These are phyloP conservation scores for Daldinia grandis DNA, from an alignment of 495 filamentous ascomycete species.

Conservation along the genomic window DNA sequence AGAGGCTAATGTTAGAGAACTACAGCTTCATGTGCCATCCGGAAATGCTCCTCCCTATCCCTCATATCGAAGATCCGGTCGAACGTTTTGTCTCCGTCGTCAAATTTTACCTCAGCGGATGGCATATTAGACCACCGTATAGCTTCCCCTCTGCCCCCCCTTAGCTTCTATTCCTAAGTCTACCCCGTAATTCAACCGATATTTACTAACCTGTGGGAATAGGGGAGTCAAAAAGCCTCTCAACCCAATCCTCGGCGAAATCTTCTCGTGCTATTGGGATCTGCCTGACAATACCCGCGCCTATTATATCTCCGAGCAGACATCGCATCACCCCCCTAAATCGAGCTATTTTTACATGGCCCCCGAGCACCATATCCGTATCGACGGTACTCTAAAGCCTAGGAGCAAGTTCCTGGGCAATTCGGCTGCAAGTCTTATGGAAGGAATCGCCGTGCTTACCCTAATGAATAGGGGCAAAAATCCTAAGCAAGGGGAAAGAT, in stretches of 20 bases:
- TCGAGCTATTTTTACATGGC: conserved; percentile 99
- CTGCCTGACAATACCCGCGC: conserved; percentile 84
- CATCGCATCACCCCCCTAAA: conserved; percentile 97
- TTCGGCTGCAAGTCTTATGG: conserved; percentile 98
- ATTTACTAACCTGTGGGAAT: conserved; percentile 35
- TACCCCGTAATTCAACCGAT: background rate
- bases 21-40: conserved; percentile 98
- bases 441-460: conserved; percentile 87
- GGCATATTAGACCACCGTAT: conserved; percentile 98
- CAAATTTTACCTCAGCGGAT: conserved; percentile 97
- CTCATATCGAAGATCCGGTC: conserved; percentile 86
- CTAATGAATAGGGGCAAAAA: conserved; percentile 78
- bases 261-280: conserved; percentile 95
- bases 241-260: conserved; percentile 96
- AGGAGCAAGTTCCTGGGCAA: conserved; percentile 96
- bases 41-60: conserved; percentile 89
- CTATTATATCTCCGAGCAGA: conserved; percentile 97
- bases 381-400: conserved; percentile 96
- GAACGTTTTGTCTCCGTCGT: conserved; percentile 92
- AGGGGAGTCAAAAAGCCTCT: conserved; percentile 98
- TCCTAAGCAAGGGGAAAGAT: conserved; percentile 78
- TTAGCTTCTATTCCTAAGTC: background rate
- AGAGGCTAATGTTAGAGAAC: conserved; percentile 39
- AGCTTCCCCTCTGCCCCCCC: too few relatives aligned
- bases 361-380: conserved; percentile 90